Conservation (phyloP, 139 green algal species). For the Chlamydomonas sp. region DNA sequence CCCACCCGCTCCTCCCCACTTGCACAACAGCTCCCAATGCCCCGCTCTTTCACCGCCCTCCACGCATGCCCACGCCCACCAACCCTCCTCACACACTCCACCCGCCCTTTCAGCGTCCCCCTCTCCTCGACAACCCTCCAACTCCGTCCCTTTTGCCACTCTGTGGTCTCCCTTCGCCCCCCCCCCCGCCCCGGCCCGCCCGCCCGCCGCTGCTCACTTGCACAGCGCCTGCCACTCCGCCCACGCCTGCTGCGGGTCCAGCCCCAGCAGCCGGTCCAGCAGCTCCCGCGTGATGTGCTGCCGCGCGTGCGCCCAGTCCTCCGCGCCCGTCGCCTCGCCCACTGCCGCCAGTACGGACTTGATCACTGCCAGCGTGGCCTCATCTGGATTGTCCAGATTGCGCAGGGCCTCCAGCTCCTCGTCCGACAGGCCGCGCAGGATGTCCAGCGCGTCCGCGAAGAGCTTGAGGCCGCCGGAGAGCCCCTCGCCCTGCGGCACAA, state of each 20-base stretch:
- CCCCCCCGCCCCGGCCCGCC: too few species aligned
- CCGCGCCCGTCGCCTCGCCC: constrained; percentile 21
- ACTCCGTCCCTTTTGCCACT: too few species aligned
- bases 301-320: constrained; percentile 30
- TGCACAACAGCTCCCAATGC: too few species aligned
- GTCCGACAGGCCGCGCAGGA: constrained; percentile 33
- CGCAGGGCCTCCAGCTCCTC: constrained; percentile 41
- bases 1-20: too few species aligned
- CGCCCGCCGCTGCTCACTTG: neutral
- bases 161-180: too few species aligned
- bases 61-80: too few species aligned
- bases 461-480: constrained; percentile 36
- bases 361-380: constrained; percentile 50
- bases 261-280: constrained; percentile 28
- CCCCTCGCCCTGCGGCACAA: constrained; percentile 13
- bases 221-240: constrained; percentile 56
- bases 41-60: too few species aligned
- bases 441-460: constrained; percentile 42
- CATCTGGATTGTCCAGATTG: constrained; percentile 22
- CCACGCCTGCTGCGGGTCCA: constrained; percentile 53
- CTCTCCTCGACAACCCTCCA: too few species aligned
- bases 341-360: constrained; percentile 41
- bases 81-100: too few species aligned
- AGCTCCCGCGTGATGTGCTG: constrained; percentile 39
- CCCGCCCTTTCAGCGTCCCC: too few species aligned